A percentile compares a stretch with the other conserved stretches of the same genome.
phyloP scores from a whole-genome alignment of 768 basidiomycete species.

The Hypholoma fasciculare region DNA sequence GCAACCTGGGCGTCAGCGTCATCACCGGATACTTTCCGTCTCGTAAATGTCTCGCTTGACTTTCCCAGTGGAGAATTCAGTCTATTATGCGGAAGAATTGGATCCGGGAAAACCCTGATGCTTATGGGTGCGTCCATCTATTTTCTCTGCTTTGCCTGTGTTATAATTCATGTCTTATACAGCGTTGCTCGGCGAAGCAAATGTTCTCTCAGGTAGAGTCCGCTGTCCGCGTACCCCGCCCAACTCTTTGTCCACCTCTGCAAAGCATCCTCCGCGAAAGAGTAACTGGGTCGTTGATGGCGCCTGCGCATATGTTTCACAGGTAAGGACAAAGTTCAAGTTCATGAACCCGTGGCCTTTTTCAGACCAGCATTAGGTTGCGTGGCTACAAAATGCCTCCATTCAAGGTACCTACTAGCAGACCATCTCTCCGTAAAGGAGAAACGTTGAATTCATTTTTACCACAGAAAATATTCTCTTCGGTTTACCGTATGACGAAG shows the following conservation, averaged over 20 bases:
- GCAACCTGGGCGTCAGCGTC: constrained; percentile 92
- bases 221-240: constrained; percentile 84
- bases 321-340: constrained; percentile 37
- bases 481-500: constrained; percentile 67
- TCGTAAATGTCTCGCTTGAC: constrained; percentile 71
- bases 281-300: constrained; percentile 74
- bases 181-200: constrained; percentile 82
- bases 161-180: background rate
- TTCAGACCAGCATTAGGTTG: constrained; percentile 26
- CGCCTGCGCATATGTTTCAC: constrained; percentile 88
- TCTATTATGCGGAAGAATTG: constrained; percentile 86
- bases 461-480: constrained; percentile 66
- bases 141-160: no score
- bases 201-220: constrained; percentile 78
- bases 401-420: constrained; percentile 9
- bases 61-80: constrained; percentile 82
- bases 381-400: constrained; percentile 76
- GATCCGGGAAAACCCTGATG: constrained; percentile 85
- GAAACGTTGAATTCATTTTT: no score
- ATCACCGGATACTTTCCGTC: constrained; percentile 74
- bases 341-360: background rate
- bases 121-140: constrained; percentile 48
- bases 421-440: background rate
- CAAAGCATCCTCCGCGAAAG: constrained; percentile 29
- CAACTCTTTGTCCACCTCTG: constrained; percentile 66